Evolutionary conservation across 352 stramenopile species (phyloP), one percentile per base, ranked within the genome.

Genomic region (Globisporangium abappressorium): DNA sequence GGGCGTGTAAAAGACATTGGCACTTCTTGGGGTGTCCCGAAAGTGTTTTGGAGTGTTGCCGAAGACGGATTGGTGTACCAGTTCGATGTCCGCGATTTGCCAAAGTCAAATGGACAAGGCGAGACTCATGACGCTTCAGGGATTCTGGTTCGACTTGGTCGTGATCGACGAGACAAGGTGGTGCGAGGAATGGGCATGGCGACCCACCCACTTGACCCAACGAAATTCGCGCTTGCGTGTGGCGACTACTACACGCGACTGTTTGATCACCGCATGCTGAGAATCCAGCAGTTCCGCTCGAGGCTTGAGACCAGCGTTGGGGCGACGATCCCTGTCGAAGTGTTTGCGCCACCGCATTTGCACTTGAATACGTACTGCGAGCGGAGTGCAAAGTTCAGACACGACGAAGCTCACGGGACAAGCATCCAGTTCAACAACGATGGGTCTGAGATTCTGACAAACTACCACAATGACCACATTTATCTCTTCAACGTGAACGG

Each of bases 391-490:
- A 74, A 79, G 56, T 72, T 70, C 26, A 76, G 69, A 24, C 78
- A 92, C 57, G 79, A 89, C 11, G 78, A 84, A 58, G 78, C 76
- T 6, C 84, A 95, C 62, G 83, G 85, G 15, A 95, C 87, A 24
- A 94, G 85, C 64, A 90, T 95, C 63, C 84, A 89, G 66, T 95
- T 93, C 66, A 93, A 74, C 60, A 83, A 65, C 60, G 78, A 93
- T 46, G 87, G 87, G 18, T 70, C 75, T 0, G 76, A 94, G 54
- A 70, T 95, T 15, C 74, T 95, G 18, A 78, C 85, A 9, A 94
- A 91, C 68, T 95, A 95, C 58, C 87, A 95, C 71, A 92, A 89
- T 62, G 87, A 95, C 55, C 84, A 95, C 49, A 93, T 95, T 65
- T 95, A 95, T 57, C 56, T 93, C 54, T 95, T 92, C 63, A 74